These are phyloP conservation scores for Tuber indicum DNA, from an alignment of 495 filamentous ascomycete species.

Conservation along the genomic window DNA sequence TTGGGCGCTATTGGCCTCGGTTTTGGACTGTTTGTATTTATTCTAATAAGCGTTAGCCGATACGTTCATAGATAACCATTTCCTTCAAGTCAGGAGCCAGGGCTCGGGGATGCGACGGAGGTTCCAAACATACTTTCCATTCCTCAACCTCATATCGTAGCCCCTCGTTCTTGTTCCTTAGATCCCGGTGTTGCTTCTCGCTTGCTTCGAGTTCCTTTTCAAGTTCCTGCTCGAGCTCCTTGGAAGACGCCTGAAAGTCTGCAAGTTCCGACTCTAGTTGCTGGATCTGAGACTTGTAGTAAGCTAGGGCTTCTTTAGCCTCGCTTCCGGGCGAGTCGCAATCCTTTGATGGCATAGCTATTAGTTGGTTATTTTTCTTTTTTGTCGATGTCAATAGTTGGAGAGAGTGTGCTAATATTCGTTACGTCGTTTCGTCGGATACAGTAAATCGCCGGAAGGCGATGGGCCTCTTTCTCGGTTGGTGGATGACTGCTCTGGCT, in stretches of 20 bases:
- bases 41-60: slow-evolving; percentile 50
- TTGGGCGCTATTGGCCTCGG: slow-evolving; percentile 74
- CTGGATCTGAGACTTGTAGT: slow-evolving; percentile 95
- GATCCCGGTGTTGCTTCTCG: slow-evolving; percentile 78
- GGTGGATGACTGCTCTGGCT: slow-evolving; percentile 7
- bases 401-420: slow-evolving; percentile 31
- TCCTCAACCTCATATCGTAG: slow-evolving; percentile 87
- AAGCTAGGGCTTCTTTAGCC: slow-evolving; percentile 65
- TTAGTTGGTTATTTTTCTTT: slow-evolving; percentile 14
- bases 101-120: background rate
- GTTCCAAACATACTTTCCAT: slow-evolving; percentile 71
- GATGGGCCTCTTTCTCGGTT: slow-evolving; percentile 8
- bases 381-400: slow-evolving; percentile 28
- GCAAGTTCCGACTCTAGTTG: slow-evolving; percentile 82
- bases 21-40: slow-evolving; percentile 93
- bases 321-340: slow-evolving; percentile 25
- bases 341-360: slow-evolving; percentile 28
- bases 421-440: slow-evolving; percentile 26
- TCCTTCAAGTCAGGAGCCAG: background rate
- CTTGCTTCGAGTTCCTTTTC: slow-evolving; percentile 95
- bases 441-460: slow-evolving; percentile 11
- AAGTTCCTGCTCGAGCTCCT: slow-evolving; percentile 87
- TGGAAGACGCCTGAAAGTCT: slow-evolving; percentile 89
- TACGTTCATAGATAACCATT: background rate
- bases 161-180: slow-evolving; percentile 79